phyloP scores from a whole-genome alignment of 2,329 filamentous ascomycete genomes.

The Fusarium odoratissimum region DNA sequence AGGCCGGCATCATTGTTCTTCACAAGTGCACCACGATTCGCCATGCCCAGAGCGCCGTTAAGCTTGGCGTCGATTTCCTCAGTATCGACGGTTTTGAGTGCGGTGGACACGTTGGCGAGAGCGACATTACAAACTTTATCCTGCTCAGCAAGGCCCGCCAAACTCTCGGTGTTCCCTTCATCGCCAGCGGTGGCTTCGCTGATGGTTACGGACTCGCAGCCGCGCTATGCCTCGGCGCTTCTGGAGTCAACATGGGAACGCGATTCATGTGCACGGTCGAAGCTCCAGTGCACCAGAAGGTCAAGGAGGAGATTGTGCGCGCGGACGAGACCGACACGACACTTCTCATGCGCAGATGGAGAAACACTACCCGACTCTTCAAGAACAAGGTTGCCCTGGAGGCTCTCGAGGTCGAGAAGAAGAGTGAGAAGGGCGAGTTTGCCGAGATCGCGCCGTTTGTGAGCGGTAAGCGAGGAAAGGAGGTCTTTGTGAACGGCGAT shows the following conservation, averaged over 20 bases:
- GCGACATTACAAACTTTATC: slow-evolving; percentile 90
- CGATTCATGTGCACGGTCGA: slow-evolving; percentile 97
- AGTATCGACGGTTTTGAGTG: slow-evolving; percentile 99
- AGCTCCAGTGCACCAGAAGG: slow-evolving; percentile 89
- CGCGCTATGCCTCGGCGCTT: slow-evolving; percentile 87
- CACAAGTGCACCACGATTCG: slow-evolving; percentile 99
- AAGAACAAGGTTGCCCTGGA: slow-evolving; percentile 88
- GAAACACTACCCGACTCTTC: slow-evolving; percentile 89
- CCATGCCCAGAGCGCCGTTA: slow-evolving; percentile 90
- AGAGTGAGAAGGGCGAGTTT: slow-evolving; percentile 88
- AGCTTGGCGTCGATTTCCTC: slow-evolving; percentile 95
- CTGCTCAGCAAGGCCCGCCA: slow-evolving; percentile 88
- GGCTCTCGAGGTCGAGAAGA: slow-evolving; percentile 84
- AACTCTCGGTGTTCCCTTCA: slow-evolving; percentile 86
- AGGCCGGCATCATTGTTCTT: slow-evolving; percentile 79
- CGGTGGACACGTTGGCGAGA: slow-evolving; percentile 88
- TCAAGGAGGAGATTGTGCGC: slow-evolving; percentile 92
- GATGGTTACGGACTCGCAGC: slow-evolving; percentile 94
- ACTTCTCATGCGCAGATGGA: slow-evolving; percentile 89
- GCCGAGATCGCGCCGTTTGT: slow-evolving; percentile 87
- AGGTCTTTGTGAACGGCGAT: slow-evolving; percentile 94
- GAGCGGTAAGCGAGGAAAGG: slow-evolving; percentile 87
- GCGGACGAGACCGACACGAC: slow-evolving; percentile 92
- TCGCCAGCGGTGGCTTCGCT: slow-evolving; percentile 94
- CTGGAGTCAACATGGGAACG: slow-evolving; percentile 98